These are phyloP conservation scores for Musa itinerans DNA, from an alignment of 176 grass and related monocot species.

Conservation along the genomic window DNA sequence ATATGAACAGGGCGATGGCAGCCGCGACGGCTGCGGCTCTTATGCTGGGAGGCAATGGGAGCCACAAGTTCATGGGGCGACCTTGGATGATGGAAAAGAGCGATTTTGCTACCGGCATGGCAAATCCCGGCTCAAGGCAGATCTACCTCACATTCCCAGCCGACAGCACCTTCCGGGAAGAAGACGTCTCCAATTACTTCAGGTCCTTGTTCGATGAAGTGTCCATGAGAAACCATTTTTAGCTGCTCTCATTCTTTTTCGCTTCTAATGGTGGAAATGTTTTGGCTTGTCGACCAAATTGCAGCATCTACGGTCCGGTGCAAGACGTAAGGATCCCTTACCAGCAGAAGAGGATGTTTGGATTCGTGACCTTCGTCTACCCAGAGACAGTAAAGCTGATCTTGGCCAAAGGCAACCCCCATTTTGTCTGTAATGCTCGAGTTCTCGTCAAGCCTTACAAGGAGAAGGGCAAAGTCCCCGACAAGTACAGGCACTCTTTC, in stretches of 20 bases:
- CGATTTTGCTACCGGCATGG: conserved; percentile 27
- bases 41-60: conserved; percentile 36
- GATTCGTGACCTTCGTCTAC: conserved; percentile 84
- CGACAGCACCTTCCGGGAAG: conserved; percentile 74
- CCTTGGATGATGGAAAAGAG: conserved; percentile 47
- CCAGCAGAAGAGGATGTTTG: conserved; percentile 97
- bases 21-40: conserved; percentile 35
- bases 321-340: conserved; percentile 91
- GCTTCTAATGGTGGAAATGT: neutral
- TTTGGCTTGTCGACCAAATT: neutral
- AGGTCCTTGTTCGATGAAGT: conserved; percentile 41
- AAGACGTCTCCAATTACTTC: conserved; percentile 84
- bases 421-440: conserved; percentile 70
- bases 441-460: conserved; percentile 96
- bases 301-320: conserved; percentile 82
- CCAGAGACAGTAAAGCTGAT: conserved; percentile 59
- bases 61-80: conserved; percentile 40
- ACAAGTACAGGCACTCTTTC: conserved; percentile 59
- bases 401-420: conserved; percentile 64
- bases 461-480: conserved; percentile 80
- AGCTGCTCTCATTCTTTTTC: neutral
- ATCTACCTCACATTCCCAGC: conserved; percentile 88
- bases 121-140: conserved; percentile 48
- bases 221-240: conserved; percentile 3
- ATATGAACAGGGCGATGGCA: conserved; percentile 27